Conservation (phyloP, 345 rosid genomes). For the Populus davidiana region DNA sequence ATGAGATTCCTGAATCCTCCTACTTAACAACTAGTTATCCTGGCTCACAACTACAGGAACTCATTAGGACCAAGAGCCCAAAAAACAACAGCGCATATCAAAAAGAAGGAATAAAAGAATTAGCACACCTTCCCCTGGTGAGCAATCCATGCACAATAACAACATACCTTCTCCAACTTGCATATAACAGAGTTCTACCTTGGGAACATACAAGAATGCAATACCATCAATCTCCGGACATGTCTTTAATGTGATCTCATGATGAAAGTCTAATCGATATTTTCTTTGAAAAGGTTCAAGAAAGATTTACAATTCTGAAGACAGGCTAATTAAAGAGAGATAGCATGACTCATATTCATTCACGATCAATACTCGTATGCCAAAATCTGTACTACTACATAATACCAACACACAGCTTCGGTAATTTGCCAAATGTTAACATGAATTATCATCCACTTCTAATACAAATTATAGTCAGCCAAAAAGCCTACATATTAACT, state of each 20-base stretch:
- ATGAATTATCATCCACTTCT: neutral
- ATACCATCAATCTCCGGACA: neutral
- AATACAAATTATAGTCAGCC: neutral
- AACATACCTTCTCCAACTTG: neutral
- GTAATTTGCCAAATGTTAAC: too few species aligned
- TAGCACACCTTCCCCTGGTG: neutral
- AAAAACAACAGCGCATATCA: neutral
- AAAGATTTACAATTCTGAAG: neutral
- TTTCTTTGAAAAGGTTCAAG: neutral
- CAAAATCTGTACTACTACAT: neutral
- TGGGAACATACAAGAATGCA: neutral
- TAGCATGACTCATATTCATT: neutral
- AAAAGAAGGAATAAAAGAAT: neutral
- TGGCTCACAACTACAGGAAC: neutral
- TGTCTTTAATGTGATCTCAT: neutral
- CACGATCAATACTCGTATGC: neutral
- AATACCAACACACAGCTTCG: neutral
- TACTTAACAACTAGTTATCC: conserved; percentile 4
- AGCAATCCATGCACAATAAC: neutral
- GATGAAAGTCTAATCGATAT: neutral
- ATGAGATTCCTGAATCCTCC: neutral
- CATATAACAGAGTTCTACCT: neutral
- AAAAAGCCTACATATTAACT: neutral
- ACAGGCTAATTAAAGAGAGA: neutral
- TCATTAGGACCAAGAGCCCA: neutral